A percentile compares a stretch with the other conserved stretches of the same genome.
These are phyloP conservation scores for Leptomonas seymouri DNA, from an alignment of 208 protist genomes.

Conservation along the genomic window DNA sequence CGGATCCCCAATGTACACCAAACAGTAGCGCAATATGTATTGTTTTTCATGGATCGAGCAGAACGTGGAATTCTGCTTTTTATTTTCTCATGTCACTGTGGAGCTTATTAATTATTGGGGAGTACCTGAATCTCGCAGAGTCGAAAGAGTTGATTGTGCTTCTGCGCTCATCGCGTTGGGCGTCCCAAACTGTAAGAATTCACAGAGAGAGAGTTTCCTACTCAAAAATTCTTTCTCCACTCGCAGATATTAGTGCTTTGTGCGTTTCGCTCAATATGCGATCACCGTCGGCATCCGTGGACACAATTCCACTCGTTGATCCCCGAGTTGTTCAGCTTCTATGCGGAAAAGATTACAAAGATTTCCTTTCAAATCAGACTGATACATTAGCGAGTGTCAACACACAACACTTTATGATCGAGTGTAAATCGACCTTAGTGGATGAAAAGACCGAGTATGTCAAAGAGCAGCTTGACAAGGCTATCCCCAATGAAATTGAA, in stretches of 20 bases:
- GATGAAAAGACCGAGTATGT: conserved; percentile 18
- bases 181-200: conserved; percentile 37
- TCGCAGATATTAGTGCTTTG: conserved; percentile 57
- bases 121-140: conserved; percentile 45
- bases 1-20: neutral
- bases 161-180: conserved; percentile 62
- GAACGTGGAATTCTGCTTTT: conserved; percentile 21
- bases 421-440: conserved; percentile 27
- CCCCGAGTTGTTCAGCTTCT: conserved; percentile 35
- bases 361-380: neutral
- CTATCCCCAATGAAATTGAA: conserved; percentile 63
- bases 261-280: conserved; percentile 50
- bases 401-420: neutral
- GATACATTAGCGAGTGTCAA: neutral
- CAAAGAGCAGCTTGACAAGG: conserved; percentile 38
- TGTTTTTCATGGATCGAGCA: neutral
- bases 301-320: conserved; percentile 66
- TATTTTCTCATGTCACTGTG: conserved; percentile 49
- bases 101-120: conserved; percentile 58
- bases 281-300: conserved; percentile 33
- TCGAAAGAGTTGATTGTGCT: conserved; percentile 39
- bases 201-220: conserved; percentile 39
- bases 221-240: conserved; percentile 39
- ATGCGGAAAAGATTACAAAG: neutral
- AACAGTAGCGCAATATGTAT: conserved; percentile 8